Evolutionary conservation across 2,329 filamentous ascomycete genomes (phyloP).

Genomic region (Cladosporium sp.): DNA sequence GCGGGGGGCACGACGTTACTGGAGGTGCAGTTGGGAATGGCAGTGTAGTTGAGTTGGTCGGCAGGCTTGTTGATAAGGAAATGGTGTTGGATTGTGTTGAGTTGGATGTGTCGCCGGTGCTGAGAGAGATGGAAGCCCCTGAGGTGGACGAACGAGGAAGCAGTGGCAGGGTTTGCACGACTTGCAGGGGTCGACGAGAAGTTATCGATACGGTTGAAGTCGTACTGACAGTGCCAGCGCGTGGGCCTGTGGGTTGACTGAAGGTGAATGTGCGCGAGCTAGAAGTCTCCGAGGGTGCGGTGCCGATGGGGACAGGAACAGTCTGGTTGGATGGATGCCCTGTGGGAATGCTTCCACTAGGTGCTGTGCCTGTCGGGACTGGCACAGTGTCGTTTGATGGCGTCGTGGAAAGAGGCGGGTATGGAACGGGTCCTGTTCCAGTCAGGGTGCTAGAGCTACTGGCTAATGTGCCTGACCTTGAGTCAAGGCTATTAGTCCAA

Average conservation of each 20-base stretch:
- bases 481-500: neutral
- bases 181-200: neutral
- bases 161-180: slow-evolving; percentile 1
- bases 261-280: neutral
- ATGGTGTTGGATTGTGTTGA: neutral
- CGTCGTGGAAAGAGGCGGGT: slow-evolving; percentile 2
- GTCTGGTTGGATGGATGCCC: neutral
- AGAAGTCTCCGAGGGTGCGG: neutral
- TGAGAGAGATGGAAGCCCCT: neutral
- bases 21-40: slow-evolving; percentile 9
- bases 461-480: neutral
- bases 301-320: neutral
- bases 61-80: neutral
- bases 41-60: slow-evolving; percentile 1
- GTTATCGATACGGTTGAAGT: neutral
- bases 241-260: slow-evolving; percentile 1
- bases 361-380: slow-evolving; percentile 3
- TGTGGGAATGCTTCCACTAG: neutral
- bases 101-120: neutral
- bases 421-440: neutral
- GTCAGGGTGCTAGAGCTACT: neutral
- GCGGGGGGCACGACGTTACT: slow-evolving; percentile 1
- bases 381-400: slow-evolving; percentile 2
- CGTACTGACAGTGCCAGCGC: slow-evolving; percentile 10
- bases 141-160: neutral